Conservation (phyloP, 2,329 filamentous ascomycete genomes). For the Neopestalotiopsis sp. region DNA sequence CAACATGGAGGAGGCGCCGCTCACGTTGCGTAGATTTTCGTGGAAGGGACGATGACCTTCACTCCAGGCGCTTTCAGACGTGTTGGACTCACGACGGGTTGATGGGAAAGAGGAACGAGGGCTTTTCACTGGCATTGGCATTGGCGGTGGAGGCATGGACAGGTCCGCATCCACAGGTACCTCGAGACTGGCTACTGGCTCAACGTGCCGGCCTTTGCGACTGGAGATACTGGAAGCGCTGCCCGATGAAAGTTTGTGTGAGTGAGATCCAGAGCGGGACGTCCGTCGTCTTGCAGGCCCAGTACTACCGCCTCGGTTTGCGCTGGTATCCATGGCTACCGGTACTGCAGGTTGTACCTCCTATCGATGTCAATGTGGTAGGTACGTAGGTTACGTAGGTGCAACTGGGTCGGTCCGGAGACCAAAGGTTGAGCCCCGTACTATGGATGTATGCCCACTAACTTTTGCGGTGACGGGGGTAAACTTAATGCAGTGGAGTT, state of each 20-base stretch:
- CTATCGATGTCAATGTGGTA: too few relatives aligned
- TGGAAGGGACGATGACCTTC: conserved; percentile 37
- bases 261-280: conserved; percentile 32
- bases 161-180: conserved; percentile 65
- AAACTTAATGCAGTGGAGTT: neutral
- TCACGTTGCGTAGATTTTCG: conserved; percentile 28
- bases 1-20: neutral
- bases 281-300: conserved; percentile 28
- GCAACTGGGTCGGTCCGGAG: neutral
- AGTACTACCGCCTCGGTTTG: conserved; percentile 19
- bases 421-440: neutral
- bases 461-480: neutral
- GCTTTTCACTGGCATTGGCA: conserved; percentile 43
- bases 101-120: conserved; percentile 47
- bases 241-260: conserved; percentile 48
- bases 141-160: conserved; percentile 65
- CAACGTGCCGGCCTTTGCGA: conserved; percentile 64
- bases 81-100: conserved; percentile 49
- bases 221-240: conserved; percentile 37
- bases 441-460: neutral
- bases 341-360: neutral
- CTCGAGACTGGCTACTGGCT: conserved; percentile 61
- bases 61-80: conserved; percentile 44
- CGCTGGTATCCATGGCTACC: conserved; percentile 17
- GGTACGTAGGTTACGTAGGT: too few relatives aligned